A percentile compares a stretch with the other conserved stretches of the same genome.
Evolutionary conservation across 305 asterid species (phyloP).

Genomic region (Euphrasia arctica): DNA sequence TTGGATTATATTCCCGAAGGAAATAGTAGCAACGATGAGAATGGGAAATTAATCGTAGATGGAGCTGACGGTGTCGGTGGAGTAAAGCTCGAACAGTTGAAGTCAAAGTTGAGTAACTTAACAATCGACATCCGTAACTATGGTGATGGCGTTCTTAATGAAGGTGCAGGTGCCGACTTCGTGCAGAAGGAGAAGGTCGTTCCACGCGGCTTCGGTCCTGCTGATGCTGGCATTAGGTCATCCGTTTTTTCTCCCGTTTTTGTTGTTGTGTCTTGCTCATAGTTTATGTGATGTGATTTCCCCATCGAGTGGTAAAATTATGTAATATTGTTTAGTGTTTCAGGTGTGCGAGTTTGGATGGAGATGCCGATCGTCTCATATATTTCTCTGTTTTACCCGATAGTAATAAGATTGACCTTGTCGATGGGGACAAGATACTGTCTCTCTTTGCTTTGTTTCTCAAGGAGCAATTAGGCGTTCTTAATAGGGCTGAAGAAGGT

Average conservation of each 20-base stretch:
- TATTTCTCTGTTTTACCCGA: slow-evolving; percentile 62
- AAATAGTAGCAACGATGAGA: slow-evolving; percentile 27
- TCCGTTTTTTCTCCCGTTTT: no score
- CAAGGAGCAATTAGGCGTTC: slow-evolving; percentile 62
- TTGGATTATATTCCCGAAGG: slow-evolving; percentile 62
- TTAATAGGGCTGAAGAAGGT: slow-evolving; percentile 44
- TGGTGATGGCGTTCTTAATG: slow-evolving; percentile 83
- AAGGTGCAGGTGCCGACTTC: slow-evolving; percentile 93
- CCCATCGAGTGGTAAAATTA: background rate
- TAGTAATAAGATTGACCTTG: slow-evolving; percentile 64
- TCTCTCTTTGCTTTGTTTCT: slow-evolving; percentile 82
- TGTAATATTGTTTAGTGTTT: slow-evolving; percentile 34
- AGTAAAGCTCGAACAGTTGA: slow-evolving; percentile 63
- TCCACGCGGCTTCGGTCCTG: slow-evolving; percentile 69
- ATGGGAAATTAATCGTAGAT: slow-evolving; percentile 66
- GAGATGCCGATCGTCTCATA: slow-evolving; percentile 94
- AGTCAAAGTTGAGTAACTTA: slow-evolving; percentile 42
- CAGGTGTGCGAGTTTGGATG: slow-evolving; percentile 98
- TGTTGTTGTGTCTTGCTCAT: no score
- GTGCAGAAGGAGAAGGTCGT: slow-evolving; percentile 91
- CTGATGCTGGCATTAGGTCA: slow-evolving; percentile 47
- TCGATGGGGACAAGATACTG: slow-evolving; percentile 95
- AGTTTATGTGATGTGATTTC: no score
- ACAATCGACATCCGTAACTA: slow-evolving; percentile 66
- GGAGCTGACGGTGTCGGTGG: slow-evolving; percentile 97